A percentile compares a stretch with the other conserved stretches of the same genome.
Conservation (phyloP, 164 flowering plant genomes). For the Santalum album region DNA sequence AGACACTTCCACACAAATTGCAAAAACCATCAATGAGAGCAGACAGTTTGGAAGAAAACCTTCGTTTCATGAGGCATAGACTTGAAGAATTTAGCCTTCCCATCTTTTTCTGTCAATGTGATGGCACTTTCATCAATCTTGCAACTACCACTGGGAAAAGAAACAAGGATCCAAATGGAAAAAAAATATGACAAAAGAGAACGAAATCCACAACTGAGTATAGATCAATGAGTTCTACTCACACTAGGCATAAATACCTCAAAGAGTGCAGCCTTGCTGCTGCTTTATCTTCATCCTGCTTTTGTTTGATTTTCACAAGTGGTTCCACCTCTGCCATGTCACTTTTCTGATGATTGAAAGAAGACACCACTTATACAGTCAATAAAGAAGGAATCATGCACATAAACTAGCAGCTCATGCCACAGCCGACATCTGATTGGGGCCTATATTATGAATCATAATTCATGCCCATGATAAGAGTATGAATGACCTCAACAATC, state of each 20-base stretch:
- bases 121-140: constrained; percentile 16
- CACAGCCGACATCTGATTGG: background rate
- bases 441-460: no score
- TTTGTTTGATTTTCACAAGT: constrained; percentile 49
- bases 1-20: background rate
- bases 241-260: constrained; percentile 30
- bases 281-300: constrained; percentile 79
- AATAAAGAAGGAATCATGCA: background rate
- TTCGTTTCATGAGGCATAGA: constrained; percentile 24
- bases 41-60: constrained; percentile 14
- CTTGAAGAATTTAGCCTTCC: constrained; percentile 35
- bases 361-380: background rate
- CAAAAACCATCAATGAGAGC: background rate
- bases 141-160: constrained; percentile 21
- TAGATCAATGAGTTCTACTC: background rate
- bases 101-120: constrained; percentile 26
- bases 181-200: no score
- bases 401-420: background rate
- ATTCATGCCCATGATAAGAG: background rate
- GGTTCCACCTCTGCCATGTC: constrained; percentile 47
- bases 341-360: constrained; percentile 18
- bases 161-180: no score
- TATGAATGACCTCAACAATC: background rate
- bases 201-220: no score
- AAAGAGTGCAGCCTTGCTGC: constrained; percentile 65